Evolutionary conservation across 352 stramenopile species (phyloP), one percentile per base, ranked within the genome.

Genomic region (Phytophthora constricta): DNA sequence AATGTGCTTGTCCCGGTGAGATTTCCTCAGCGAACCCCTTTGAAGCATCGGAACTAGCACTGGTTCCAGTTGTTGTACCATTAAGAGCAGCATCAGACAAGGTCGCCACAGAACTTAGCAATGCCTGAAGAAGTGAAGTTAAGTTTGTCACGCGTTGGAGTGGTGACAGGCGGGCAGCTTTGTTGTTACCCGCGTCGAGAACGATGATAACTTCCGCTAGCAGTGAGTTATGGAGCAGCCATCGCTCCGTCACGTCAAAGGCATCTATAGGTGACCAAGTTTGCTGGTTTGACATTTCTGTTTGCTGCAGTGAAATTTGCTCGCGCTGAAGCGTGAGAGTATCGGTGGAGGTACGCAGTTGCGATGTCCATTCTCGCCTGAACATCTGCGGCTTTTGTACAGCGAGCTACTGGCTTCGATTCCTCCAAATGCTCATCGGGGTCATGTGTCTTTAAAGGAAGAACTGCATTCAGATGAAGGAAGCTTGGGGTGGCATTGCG

Each of bases 101-200:
- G 1, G 43, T n/a, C 8, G 16, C 45, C 5, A 48, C 50, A n/a
- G 67, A 56, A 26, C 68, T 76, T 16, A 89, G 46, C 4, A 87
- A 58, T 1, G 76, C 69, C 45, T 88, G 79, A 0, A 90, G 56
- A 8, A 90, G 31, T 0, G 77, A 76, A 2, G 82, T 58, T 27
- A 92, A 47, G 23, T 80, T 86, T 5, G 57, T 58, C 13, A 80
- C 65, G 0, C 79, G 81, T 48, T 89, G 81, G 5, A 92, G 52
- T 3, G 61, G 52, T 9, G 68, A 68, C 9, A 89, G 45, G 0
- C 20, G 9, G 3, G n/a, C n/a, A n/a, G n/a, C n/a, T n/a, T n/a
- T n/a, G n/a, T 14, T 47, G 17, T 9, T 31, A 8, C 3, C 9
- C 23, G 48, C 27, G 5, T 70, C 62, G 4, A 75, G n/a, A 20